A percentile compares a stretch with the other conserved stretches of the same genome.
phyloP scores from a whole-genome alignment of 2,329 filamentous ascomycete species.

The Talaromyces albobiverticillius region DNA sequence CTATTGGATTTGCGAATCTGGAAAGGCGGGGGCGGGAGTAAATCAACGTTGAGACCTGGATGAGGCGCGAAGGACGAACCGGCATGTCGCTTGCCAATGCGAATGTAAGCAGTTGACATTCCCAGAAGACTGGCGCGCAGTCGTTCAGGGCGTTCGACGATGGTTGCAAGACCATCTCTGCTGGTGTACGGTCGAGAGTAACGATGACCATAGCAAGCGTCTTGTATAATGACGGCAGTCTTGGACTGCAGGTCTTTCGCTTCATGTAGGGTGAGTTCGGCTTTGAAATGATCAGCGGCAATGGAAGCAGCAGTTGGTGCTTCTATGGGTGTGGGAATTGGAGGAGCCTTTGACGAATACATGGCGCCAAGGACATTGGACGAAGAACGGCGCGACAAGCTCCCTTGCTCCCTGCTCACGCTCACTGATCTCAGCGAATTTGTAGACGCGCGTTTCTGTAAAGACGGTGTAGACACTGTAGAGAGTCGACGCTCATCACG shows the following conservation, averaged over 20 bases:
- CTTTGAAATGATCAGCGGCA: slow-evolving; percentile 66
- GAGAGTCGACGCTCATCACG: slow-evolving; percentile 37
- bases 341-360: slow-evolving; percentile 25
- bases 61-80: slow-evolving; percentile 67
- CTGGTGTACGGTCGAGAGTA: slow-evolving; percentile 80
- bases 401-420: slow-evolving; percentile 21
- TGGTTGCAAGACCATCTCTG: slow-evolving; percentile 67
- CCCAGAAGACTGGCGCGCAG: slow-evolving; percentile 81
- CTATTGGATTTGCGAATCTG: slow-evolving; percentile 78
- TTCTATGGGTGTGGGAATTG: slow-evolving; percentile 23
- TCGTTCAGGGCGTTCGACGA: slow-evolving; percentile 90
- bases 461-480: slow-evolving; percentile 26
- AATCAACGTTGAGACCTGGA: slow-evolving; percentile 56
- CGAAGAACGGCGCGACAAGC: slow-evolving; percentile 34
- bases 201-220: slow-evolving; percentile 91
- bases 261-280: slow-evolving; percentile 66
- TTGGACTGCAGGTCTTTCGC: slow-evolving; percentile 45
- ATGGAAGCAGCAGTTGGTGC: slow-evolving; percentile 53
- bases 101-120: slow-evolving; percentile 81
- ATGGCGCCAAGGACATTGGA: slow-evolving; percentile 27
- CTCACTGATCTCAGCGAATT: slow-evolving; percentile 35
- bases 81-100: slow-evolving; percentile 76
- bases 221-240: slow-evolving; percentile 82
- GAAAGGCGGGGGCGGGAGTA: slow-evolving; percentile 68
- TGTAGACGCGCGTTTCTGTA: slow-evolving; percentile 38